Conservation (phyloP, 257 asterid species). For the Solanum clarkiae region DNA sequence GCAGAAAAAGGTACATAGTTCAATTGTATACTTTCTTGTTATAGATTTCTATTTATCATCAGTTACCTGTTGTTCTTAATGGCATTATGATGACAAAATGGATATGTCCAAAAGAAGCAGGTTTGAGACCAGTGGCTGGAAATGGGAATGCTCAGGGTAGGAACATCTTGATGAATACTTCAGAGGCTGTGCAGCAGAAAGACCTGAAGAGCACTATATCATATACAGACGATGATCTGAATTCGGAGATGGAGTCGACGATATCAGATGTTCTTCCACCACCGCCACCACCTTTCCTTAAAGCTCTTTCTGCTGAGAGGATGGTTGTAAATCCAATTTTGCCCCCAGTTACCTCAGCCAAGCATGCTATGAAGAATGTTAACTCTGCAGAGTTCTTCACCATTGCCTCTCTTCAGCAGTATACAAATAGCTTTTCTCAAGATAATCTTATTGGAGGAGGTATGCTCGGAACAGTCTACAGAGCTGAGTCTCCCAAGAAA, state of each 20-base stretch:
- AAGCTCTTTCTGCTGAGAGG: constrained; percentile 50
- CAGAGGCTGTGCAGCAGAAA: not conserved
- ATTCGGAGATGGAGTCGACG: constrained; percentile 21
- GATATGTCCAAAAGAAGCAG: constrained; percentile 13
- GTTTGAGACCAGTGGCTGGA: constrained; percentile 17
- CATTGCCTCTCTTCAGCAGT: constrained; percentile 75
- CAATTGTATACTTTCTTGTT: not conserved
- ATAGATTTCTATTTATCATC: not conserved
- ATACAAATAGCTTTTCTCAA: constrained; percentile 78
- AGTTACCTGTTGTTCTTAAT: not conserved
- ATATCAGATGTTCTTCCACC: constrained; percentile 14
- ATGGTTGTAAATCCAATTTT: constrained; percentile 48
- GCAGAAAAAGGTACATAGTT: constrained; percentile 30
- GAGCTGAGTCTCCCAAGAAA: constrained; percentile 68
- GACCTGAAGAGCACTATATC: constrained; percentile 18
- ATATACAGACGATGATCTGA: constrained; percentile 17
- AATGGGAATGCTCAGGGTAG: not conserved
- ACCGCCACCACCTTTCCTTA: constrained; percentile 46
- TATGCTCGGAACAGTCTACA: constrained; percentile 61
- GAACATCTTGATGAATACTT: not conserved
- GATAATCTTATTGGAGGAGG: constrained; percentile 78
- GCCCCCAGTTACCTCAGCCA: constrained; percentile 21
- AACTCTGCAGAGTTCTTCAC: constrained; percentile 36
- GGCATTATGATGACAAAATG: not conserved
- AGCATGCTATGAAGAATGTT: constrained; percentile 13